Percentiles rank a stretch among this genome's conserved stretches.
Evolutionary conservation across 2,329 filamentous ascomycete species (phyloP).

Genomic region (Bipolaris gigantea): DNA sequence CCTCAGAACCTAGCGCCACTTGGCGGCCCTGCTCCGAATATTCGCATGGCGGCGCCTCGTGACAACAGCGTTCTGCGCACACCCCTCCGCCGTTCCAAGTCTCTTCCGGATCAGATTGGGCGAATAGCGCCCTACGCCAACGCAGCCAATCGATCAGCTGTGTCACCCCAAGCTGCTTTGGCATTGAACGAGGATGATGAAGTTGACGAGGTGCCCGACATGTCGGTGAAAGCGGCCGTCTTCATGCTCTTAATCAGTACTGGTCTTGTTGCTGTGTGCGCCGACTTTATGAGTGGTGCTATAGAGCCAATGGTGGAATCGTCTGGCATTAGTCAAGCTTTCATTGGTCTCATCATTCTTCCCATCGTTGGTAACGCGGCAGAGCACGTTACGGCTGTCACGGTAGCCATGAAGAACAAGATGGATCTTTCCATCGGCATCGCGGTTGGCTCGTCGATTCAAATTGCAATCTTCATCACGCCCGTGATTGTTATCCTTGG

Average conservation of each 20-base stretch:
- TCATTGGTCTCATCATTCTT: conserved; percentile 77
- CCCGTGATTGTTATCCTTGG: conserved; percentile 76
- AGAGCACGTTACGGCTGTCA: conserved; percentile 79
- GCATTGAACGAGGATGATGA: conserved; percentile 25
- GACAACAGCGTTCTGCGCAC: conserved; percentile 8
- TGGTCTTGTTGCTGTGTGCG: conserved; percentile 62
- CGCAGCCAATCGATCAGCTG: conserved; percentile 22
- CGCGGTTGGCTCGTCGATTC: conserved; percentile 77
- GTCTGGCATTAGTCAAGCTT: conserved; percentile 67
- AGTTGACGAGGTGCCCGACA: conserved; percentile 43
- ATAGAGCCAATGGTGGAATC: conserved; percentile 68
- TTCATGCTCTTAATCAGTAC: conserved; percentile 59
- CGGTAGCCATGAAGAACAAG: conserved; percentile 79
- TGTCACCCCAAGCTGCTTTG: conserved; percentile 25
- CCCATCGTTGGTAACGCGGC: conserved; percentile 84
- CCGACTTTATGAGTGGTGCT: conserved; percentile 74
- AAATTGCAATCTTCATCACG: conserved; percentile 77
- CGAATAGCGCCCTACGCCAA: conserved; percentile 24
- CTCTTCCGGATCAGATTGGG: conserved; percentile 43
- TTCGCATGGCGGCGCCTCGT: conserved; percentile 38
- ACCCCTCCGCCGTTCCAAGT: conserved; percentile 39
- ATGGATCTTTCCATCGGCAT: conserved; percentile 83
- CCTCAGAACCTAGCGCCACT: conserved; percentile 41
- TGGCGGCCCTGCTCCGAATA: conserved; percentile 32
- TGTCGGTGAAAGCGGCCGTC: conserved; percentile 61